These are phyloP conservation scores for Calycina herbarum DNA, from an alignment of 2,329 filamentous ascomycete species.

Conservation along the genomic window DNA sequence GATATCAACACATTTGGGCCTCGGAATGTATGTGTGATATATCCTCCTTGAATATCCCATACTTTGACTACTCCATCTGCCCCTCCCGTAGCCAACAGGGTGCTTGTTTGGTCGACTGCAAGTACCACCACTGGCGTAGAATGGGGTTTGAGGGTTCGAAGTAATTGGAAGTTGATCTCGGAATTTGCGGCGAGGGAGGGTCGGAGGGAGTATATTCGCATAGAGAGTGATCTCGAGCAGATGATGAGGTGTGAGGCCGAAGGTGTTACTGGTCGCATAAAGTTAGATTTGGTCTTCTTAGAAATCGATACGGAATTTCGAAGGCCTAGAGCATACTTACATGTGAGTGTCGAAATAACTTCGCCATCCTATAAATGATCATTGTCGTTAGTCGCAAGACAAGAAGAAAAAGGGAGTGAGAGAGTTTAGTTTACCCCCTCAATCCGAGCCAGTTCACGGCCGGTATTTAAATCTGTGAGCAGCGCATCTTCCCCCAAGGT, in stretches of 20 bases:
- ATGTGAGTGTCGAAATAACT: slow-evolving; percentile 70
- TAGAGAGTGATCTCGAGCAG: slow-evolving; percentile 92
- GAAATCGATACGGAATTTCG: slow-evolving; percentile 19
- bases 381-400: slow-evolving; percentile 30
- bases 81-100: slow-evolving; percentile 86
- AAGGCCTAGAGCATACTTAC: slow-evolving; percentile 43
- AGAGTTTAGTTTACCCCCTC: slow-evolving; percentile 68
- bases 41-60: slow-evolving; percentile 91
- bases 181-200: slow-evolving; percentile 55
- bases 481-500: slow-evolving; percentile 91
- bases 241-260: slow-evolving; percentile 84
- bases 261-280: slow-evolving; percentile 66
- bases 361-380: slow-evolving; percentile 65
- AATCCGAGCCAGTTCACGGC: slow-evolving; percentile 77
- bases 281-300: slow-evolving; percentile 25
- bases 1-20: slow-evolving; percentile 91
- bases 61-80: slow-evolving; percentile 94
- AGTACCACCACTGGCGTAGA: slow-evolving; percentile 85
- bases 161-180: slow-evolving; percentile 63
- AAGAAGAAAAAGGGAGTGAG: slow-evolving; percentile 11
- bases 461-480: slow-evolving; percentile 80
- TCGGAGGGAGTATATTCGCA: slow-evolving; percentile 82
- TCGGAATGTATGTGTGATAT: slow-evolving; percentile 91
- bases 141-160: slow-evolving; percentile 86
- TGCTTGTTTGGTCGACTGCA: slow-evolving; percentile 82